Conservation (phyloP, 2,329 filamentous ascomycete genomes). For the Botrytis elliptica region DNA sequence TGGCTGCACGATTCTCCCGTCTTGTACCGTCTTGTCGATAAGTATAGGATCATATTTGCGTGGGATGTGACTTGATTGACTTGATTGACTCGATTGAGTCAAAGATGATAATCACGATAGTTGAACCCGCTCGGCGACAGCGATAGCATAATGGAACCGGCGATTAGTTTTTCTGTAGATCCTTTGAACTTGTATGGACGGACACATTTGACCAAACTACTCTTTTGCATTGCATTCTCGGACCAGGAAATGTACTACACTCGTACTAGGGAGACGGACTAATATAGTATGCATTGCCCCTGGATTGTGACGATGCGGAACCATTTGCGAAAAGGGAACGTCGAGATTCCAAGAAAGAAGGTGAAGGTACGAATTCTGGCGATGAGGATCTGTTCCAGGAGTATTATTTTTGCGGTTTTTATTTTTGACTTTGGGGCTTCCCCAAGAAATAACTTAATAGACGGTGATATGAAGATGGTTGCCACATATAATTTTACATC, state of each 20-base stretch:
- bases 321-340: not conserved
- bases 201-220: not conserved
- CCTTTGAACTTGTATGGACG: not conserved
- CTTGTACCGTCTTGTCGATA: not conserved
- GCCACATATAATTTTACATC: not conserved
- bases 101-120: not conserved
- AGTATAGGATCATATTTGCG: not conserved
- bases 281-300: not conserved
- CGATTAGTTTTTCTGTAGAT: not conserved
- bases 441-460: too few relatives aligned
- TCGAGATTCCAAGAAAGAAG: not conserved
- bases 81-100: not conserved
- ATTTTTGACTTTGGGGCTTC: not conserved
- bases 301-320: constrained; percentile 9
- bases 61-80: not conserved
- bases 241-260: not conserved
- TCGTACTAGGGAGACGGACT: not conserved
- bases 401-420: not conserved
- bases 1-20: not conserved
- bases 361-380: too few relatives aligned
- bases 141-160: not conserved
- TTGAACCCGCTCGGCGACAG: not conserved
- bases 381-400: not conserved
- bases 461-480: not conserved
- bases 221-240: not conserved